Evolutionary conservation across 352 stramenopile genomes (phyloP).

Genomic region (Pythium aristosporum): DNA sequence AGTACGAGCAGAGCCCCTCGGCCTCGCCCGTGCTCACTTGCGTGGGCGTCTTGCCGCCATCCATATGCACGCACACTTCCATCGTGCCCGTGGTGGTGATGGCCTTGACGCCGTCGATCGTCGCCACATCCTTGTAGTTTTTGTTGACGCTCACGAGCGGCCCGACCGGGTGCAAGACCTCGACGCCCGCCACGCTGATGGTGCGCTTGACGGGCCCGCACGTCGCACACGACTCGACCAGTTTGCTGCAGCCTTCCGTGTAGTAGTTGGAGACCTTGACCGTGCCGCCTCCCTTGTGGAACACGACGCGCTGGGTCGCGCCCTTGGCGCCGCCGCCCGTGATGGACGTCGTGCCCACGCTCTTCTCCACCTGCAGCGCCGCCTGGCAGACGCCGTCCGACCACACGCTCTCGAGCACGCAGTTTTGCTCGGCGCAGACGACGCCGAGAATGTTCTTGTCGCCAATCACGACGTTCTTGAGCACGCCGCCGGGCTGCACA

Average conservation of each 20-base stretch:
- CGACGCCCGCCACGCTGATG: conserved; percentile 47
- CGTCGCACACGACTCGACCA: conserved; percentile 64
- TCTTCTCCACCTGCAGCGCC: conserved; percentile 49
- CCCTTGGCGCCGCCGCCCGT: conserved; percentile 53
- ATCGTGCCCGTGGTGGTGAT: conserved; percentile 28
- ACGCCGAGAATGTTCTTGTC: conserved; percentile 42
- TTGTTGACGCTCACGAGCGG: conserved; percentile 66
- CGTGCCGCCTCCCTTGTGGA: conserved; percentile 42
- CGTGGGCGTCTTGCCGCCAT: conserved; percentile 28
- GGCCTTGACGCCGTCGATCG: conserved; percentile 41
- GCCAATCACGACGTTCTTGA: conserved; percentile 68
- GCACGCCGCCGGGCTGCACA: conserved; percentile 48
- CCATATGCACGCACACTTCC: conserved; percentile 29
- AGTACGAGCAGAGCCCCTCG: conserved; percentile 13
- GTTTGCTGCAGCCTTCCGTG: conserved; percentile 40
- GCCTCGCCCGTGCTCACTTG: conserved; percentile 14
- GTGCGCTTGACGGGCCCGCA: conserved; percentile 62
- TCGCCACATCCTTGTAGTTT: conserved; percentile 70
- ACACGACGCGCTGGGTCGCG: conserved; percentile 43
- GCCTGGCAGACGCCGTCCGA: conserved; percentile 54
- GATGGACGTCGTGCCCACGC: conserved; percentile 54
- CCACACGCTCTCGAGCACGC: conserved; percentile 58
- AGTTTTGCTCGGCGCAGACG: conserved; percentile 62
- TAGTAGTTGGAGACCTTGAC: conserved; percentile 59
- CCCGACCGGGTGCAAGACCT: conserved; percentile 47